Base-by-base conservation (phyloP, 768 basidiomycete species). In the Rhodosporidiobolus odoratus region DNA sequence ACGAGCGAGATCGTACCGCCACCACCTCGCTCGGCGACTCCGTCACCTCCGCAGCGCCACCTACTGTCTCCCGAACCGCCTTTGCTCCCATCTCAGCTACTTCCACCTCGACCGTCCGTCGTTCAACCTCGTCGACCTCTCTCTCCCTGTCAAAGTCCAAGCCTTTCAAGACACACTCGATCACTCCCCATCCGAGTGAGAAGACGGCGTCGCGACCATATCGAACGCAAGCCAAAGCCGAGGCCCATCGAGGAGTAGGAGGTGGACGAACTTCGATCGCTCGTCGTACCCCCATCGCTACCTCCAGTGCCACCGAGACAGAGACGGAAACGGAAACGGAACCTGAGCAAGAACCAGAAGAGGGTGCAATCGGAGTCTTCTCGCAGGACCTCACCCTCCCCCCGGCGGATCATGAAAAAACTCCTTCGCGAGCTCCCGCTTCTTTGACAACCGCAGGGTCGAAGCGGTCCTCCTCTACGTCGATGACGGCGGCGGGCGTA, bases 351-450 rank as follows among this genome's bases (percentile, higher is more conserved):
- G 57, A 66, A 45, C 45, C 17, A 19, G 43, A 40, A 53, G 52
- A 50, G 52, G 21, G 48, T 7, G n/a, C 48, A 25, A 50, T 8
- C 9, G 21, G 15, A 25, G 32, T 10, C 52, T 34, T 4, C 12
- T 47, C 47, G 54, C 69, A 62, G 45, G 69, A 70, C 32, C 45
- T 70, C 13, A 60, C 69, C 4, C 52, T 65, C 23, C 64, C 64
- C n/a, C 43, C 64, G 32, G 16, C 6, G 5, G 52, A 58, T 13
- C 15, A 53, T 47, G 69, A 70, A 34, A 45, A 61, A 47, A 70
- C 69, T 8, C 69, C 69, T 9, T 65, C 64, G 0, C 50, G 69
- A 62, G 17, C 10, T 27, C 45, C 1, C 4, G n/a, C 57, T 32
- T 7, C 6, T 17, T 7, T 45, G 8, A 32, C 12, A 21, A 12